phyloP scores from a whole-genome alignment of 768 basidiomycete species.

The Termitomyces eurrhizus region DNA sequence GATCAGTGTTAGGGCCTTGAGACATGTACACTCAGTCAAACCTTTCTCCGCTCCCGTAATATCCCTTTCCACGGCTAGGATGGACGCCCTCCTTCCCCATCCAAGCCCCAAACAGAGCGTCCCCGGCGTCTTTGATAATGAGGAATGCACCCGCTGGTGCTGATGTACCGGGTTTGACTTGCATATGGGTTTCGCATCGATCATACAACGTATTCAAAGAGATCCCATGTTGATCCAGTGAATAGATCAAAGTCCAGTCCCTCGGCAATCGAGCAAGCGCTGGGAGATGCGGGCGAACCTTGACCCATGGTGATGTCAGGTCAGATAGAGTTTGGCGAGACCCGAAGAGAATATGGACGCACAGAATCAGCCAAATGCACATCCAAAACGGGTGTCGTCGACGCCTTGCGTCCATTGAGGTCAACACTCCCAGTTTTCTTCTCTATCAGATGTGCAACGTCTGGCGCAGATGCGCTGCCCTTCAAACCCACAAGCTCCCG shows the following conservation, averaged over 20 bases:
- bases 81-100: conserved; percentile 73
- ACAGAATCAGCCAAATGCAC: conserved; percentile 59
- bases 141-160: conserved; percentile 48
- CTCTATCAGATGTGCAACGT: conserved; percentile 46
- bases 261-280: conserved; percentile 67
- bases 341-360: conserved; percentile 19
- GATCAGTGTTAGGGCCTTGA: neutral
- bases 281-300: conserved; percentile 74
- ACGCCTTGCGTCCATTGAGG: conserved; percentile 52
- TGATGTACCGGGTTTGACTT: conserved; percentile 25
- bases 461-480: conserved; percentile 8
- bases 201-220: conserved; percentile 85
- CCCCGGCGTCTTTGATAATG: conserved; percentile 59
- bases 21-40: conserved; percentile 24
- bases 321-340: neutral
- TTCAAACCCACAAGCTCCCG: conserved; percentile 18
- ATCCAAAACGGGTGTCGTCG: conserved; percentile 50
- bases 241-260: conserved; percentile 80
- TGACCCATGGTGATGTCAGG: neutral
- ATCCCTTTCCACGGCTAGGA: conserved; percentile 55
- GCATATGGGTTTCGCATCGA: conserved; percentile 44
- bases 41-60: conserved; percentile 92
- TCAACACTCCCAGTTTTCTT: conserved; percentile 45
- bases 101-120: conserved; percentile 78
- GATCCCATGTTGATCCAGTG: conserved; percentile 93